Percentiles rank a stretch among this genome's conserved stretches.
Conservation (phyloP, 768 basidiomycete species). For the Coprinopsis sp. region DNA sequence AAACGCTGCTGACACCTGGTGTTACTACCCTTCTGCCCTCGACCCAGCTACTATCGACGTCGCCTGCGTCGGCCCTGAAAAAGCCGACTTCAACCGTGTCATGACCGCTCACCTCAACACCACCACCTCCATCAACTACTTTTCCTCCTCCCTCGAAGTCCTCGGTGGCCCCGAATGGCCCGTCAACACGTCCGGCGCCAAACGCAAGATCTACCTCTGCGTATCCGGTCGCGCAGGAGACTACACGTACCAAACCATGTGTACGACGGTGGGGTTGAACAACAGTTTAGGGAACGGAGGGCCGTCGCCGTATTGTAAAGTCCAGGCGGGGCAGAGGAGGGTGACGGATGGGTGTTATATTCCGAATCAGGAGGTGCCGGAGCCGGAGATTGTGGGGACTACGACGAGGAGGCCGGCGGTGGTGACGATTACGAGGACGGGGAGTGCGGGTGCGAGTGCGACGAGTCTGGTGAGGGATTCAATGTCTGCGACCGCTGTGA, state of each 20-base stretch:
- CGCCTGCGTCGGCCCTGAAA: conserved; percentile 9
- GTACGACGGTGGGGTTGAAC: conserved; percentile 7
- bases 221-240: conserved; percentile 11
- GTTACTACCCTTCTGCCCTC: conserved; percentile 13
- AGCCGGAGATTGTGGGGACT: background rate
- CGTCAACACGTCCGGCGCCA: background rate
- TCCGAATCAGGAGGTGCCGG: conserved; percentile 4
- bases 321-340: conserved; percentile 8
- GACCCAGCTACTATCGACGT: conserved; percentile 10
- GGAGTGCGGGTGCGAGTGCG: background rate
- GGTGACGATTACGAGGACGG: conserved; percentile 1
- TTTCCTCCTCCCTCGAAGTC: conserved; percentile 9
- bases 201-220: conserved; percentile 13
- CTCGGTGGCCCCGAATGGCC: conserved; percentile 10
- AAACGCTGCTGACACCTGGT: conserved; percentile 8
- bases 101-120: conserved; percentile 10
- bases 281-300: conserved; percentile 8
- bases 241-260: conserved; percentile 12
- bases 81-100: conserved; percentile 8
- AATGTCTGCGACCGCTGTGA: too few relatives aligned
- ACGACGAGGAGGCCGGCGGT: conserved; percentile 1
- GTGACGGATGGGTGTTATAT: conserved; percentile 15
- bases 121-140: conserved; percentile 14
- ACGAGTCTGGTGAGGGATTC: too few relatives aligned
- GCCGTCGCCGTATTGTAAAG: conserved; percentile 9